phyloP scores from a whole-genome alignment of 495 filamentous ascomycete species.

The Beverwykella pulmonaria region DNA sequence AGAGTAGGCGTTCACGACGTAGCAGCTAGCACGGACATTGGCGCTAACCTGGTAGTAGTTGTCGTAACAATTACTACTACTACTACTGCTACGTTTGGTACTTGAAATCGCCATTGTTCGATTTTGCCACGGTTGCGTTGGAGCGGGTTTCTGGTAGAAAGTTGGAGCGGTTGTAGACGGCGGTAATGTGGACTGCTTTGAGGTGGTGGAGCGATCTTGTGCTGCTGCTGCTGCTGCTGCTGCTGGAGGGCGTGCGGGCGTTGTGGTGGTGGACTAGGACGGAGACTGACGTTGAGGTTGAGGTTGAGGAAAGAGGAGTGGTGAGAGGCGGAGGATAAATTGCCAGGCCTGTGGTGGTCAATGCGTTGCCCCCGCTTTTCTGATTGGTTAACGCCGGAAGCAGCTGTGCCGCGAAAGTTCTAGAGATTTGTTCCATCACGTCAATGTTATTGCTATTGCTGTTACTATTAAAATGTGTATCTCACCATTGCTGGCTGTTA shows the following conservation, averaged over 20 bases:
- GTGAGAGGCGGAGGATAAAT: neutral
- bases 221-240: neutral
- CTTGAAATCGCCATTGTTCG: slow-evolving; percentile 45
- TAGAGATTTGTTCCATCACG: neutral
- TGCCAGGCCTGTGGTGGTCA: neutral
- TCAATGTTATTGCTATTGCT: too few relatives aligned
- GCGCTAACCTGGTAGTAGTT: slow-evolving; percentile 44
- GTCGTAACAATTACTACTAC: slow-evolving; percentile 71
- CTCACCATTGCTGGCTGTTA: too few relatives aligned
- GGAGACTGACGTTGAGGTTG: neutral
- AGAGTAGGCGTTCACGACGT: slow-evolving; percentile 61
- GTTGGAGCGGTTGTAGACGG: slow-evolving; percentile 2
- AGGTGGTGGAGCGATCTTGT: neutral
- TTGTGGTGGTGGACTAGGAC: neutral
- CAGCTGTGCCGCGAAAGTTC: neutral
- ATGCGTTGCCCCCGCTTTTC: neutral
- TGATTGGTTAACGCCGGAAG: neutral
- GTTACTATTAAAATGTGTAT: too few relatives aligned
- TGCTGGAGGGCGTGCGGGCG: neutral
- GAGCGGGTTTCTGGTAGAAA: slow-evolving; percentile 11
- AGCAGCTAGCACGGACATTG: slow-evolving; percentile 84
- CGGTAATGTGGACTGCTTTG: neutral
- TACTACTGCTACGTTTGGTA: slow-evolving; percentile 64
- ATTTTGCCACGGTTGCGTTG: slow-evolving; percentile 46
- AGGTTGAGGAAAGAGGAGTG: neutral